Evolutionary conservation across 371 early-diverging fungal genomes (phyloP).

Genomic region (Conidiobolus incongruus): DNA sequence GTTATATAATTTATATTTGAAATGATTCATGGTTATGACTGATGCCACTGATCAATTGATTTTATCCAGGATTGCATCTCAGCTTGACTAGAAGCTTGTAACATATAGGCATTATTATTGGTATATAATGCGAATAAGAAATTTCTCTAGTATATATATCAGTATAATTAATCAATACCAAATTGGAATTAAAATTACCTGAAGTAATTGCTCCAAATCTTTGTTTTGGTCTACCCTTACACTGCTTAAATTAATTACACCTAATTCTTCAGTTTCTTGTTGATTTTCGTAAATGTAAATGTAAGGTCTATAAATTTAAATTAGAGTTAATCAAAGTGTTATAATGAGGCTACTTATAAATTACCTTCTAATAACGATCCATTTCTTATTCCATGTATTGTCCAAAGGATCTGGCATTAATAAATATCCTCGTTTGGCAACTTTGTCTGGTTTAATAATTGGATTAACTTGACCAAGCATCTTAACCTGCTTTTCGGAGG

Average conservation of each 20-base stretch:
- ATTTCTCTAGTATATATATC: slow-evolving; percentile 20
- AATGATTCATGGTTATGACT: too few species aligned
- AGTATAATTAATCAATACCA: too few species aligned
- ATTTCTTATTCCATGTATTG: slow-evolving; percentile 41
- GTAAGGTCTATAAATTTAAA: slow-evolving; percentile 27
- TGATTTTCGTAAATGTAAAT: slow-evolving; percentile 46
- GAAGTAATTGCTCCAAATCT: slow-evolving; percentile 34
- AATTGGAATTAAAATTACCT: slow-evolving; percentile 15
- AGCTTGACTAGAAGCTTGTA: slow-evolving; percentile 37
- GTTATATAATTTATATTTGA: too few species aligned
- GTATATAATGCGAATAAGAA: slow-evolving; percentile 63
- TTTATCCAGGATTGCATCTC: slow-evolving; percentile 57
- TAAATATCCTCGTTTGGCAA: slow-evolving; percentile 31
- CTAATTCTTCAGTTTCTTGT: slow-evolving; percentile 35
- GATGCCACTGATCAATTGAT: slow-evolving; percentile 6
- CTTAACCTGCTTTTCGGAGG: slow-evolving; percentile 8
- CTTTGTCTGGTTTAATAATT: slow-evolving; percentile 19
- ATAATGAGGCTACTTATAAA: background rate
- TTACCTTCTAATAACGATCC: slow-evolving; percentile 61
- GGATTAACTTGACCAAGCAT: slow-evolving; percentile 27
- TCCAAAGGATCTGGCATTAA: slow-evolving; percentile 31
- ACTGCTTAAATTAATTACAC: slow-evolving; percentile 45
- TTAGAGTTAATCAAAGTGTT: too few species aligned
- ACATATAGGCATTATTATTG: slow-evolving; percentile 43
- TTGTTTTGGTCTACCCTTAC: slow-evolving; percentile 43